Percentiles rank a stretch among this genome's conserved stretches.
Evolutionary conservation across 495 filamentous ascomycete genomes (phyloP).

Genomic region (Neurospora hispaniola): DNA sequence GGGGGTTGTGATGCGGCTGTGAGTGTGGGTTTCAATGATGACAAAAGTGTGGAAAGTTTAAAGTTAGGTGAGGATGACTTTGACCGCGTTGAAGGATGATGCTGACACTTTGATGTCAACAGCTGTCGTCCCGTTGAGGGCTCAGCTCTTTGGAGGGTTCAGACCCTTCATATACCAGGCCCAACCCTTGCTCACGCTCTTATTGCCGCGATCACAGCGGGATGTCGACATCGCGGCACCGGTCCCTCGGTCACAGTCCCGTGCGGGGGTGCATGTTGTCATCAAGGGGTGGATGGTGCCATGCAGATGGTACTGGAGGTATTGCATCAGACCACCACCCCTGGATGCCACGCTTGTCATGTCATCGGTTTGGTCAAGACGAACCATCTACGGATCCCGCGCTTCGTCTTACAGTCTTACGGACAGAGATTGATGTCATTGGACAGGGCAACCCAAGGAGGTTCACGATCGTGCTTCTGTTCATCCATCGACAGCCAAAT

Average conservation of each 20-base stretch:
- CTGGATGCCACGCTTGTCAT: neutral
- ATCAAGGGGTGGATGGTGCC: constrained; percentile 3
- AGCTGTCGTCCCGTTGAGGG: neutral
- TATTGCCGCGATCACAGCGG: neutral
- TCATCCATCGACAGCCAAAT: neutral
- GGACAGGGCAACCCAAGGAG: too few relatives aligned
- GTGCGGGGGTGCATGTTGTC: constrained; percentile 4
- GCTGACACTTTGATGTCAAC: neutral
- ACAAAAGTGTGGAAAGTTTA: neutral
- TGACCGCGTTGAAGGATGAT: neutral
- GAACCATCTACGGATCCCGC: neutral
- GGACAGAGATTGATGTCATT: too few relatives aligned
- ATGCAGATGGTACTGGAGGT: neutral
- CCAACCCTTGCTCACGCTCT: neutral
- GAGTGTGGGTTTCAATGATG: neutral
- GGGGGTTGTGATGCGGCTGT: neutral
- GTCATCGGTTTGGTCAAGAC: neutral
- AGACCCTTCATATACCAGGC: neutral
- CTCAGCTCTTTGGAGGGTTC: neutral
- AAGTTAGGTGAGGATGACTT: neutral
- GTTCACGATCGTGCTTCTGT: neutral
- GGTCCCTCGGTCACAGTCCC: neutral
- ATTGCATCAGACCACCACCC: neutral
- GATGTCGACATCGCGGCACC: neutral
- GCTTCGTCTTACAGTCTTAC: too few relatives aligned